Conservation (phyloP, 2,329 filamentous ascomycete genomes). For the Aspergillus pseudoviridinutans region DNA sequence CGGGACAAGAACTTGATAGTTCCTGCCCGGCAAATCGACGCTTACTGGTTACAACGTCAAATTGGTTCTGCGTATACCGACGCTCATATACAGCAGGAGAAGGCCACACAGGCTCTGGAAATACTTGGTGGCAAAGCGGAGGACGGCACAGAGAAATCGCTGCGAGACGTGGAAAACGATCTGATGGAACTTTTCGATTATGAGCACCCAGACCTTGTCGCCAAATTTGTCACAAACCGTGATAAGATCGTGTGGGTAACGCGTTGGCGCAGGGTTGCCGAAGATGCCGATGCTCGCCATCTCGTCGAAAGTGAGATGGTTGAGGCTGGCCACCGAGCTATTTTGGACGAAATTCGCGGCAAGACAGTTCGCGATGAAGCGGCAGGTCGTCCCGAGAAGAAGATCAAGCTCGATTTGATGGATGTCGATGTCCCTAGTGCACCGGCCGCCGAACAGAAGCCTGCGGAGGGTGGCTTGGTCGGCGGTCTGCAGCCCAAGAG, state of each 20-base stretch:
- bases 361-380: constrained; percentile 56
- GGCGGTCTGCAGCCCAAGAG: constrained; percentile 83
- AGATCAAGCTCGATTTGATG: constrained; percentile 81
- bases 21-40: constrained; percentile 85
- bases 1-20: constrained; percentile 56
- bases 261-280: constrained; percentile 75
- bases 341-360: constrained; percentile 82
- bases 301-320: constrained; percentile 87
- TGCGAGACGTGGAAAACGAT: constrained; percentile 96
- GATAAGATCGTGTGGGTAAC: constrained; percentile 97
- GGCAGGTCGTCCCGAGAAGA: constrained; percentile 63
- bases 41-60: constrained; percentile 93
- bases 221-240: constrained; percentile 84
- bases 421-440: constrained; percentile 73
- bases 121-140: constrained; percentile 72
- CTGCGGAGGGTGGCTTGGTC: constrained; percentile 64
- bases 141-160: constrained; percentile 74
- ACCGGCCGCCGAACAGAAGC: constrained; percentile 52
- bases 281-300: constrained; percentile 66
- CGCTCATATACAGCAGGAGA: constrained; percentile 88
- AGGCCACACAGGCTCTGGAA: constrained; percentile 77
- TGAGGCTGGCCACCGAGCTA: constrained; percentile 78
- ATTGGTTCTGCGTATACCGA: constrained; percentile 86
- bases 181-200: constrained; percentile 98
- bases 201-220: constrained; percentile 88